Evolutionary conservation across 177 flowering plant species (phyloP), one percentile per base, ranked within the genome.

Genomic region (Telopea speciosissima): DNA sequence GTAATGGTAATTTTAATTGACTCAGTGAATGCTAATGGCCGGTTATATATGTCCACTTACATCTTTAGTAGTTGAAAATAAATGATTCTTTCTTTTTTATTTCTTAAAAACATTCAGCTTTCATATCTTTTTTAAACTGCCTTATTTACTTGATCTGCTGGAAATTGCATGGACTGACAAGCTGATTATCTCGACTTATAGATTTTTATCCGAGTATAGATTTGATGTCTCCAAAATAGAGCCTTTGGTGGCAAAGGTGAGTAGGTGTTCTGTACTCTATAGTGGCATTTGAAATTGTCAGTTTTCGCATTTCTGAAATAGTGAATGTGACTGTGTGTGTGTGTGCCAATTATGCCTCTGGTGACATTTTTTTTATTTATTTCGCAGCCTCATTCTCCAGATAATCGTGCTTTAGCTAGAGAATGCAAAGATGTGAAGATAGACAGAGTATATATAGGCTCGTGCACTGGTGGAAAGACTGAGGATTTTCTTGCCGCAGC

Each of bases 401-500:
- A 92, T 81, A 95, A 95, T 63, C 90, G 99, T 63, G 97, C 90
- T 60, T 81, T 89, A 66, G 99, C 97, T 62, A 84, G 99, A 82
- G 99, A 95, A 74, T 95, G 99, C 84, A 90, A 89, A 80, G 96
- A 95, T 81, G 96, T 95, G 68, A 95, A 95, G 80, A 92, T 92
- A 69, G 97, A 95, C 81, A 83, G 99, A 75, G 97, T 95, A 25
- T 95, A 95, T 74, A 91, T 95, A 67, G 99, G 99, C 71, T 95
- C 97, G 60, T 95, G 99, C 79, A 91, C 99, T 65, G 99, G 99
- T 78, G 99, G 99, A 33, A 95, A 95, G 81, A 95, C 92, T 13
- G 99, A 95, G 75, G 99, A 95, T 81, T 95, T 95, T 74, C 75
- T 92, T 49, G 97, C 99, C 67, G 97, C 90, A 23, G 97, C 99